A percentile compares a stretch with the other conserved stretches of the same genome.
These are phyloP conservation scores for Bipolaris zeicola DNA, from an alignment of 2,329 filamentous ascomycete genomes.

Conservation along the genomic window DNA sequence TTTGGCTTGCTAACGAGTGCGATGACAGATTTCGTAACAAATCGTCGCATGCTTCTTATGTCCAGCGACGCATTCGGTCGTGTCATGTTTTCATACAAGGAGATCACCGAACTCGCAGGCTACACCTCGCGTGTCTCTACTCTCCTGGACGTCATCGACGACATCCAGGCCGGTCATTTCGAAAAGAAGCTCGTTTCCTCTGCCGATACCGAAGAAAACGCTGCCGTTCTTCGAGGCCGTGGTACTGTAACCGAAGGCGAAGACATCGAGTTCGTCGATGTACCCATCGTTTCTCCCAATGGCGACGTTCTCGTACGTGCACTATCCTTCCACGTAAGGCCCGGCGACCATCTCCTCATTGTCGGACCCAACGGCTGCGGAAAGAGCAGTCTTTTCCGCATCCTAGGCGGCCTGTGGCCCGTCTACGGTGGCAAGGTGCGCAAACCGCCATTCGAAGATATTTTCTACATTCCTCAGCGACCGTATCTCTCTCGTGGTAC, in stretches of 20 bases:
- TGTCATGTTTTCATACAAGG: conserved; percentile 61
- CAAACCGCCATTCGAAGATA: conserved; percentile 89
- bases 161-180: conserved; percentile 86
- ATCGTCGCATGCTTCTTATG: conserved; percentile 86
- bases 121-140: conserved; percentile 93
- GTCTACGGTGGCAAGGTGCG: conserved; percentile 93
- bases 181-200: conserved; percentile 97
- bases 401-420: conserved; percentile 94
- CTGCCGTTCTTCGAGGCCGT: conserved; percentile 79
- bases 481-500: conserved; percentile 91
- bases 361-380: conserved; percentile 97
- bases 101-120: conserved; percentile 93
- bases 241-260: conserved; percentile 81
- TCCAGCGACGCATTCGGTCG: conserved; percentile 74
- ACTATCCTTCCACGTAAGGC: conserved; percentile 83
- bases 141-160: conserved; percentile 90
- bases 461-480: conserved; percentile 97
- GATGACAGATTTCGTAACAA: conserved; percentile 79
- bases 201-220: conserved; percentile 79
- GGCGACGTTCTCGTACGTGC: conserved; percentile 88
- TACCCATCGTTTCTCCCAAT: conserved; percentile 96
- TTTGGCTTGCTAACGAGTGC: conserved; percentile 9
- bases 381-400: conserved; percentile 94
- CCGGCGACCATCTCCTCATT: conserved; percentile 89
- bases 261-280: conserved; percentile 82